Evolutionary conservation across 176 grass and related monocot genomes (phyloP), one percentile per base, ranked within the genome.

Genomic region (Stipa capillata): DNA sequence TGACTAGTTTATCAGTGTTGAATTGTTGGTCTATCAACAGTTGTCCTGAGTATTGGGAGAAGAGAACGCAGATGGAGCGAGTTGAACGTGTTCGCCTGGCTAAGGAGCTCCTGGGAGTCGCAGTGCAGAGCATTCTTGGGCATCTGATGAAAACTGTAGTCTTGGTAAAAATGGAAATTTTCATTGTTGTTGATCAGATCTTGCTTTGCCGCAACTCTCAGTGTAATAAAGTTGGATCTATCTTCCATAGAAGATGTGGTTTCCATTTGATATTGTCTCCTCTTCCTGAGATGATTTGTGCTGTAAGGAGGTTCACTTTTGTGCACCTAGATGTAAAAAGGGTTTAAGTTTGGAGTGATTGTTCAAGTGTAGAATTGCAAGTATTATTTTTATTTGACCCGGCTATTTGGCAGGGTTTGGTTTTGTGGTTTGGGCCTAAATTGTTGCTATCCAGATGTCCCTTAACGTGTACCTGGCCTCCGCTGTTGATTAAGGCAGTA

Each of bases 41-140:
- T 61, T 97, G 89, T 76, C 91, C 94, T 9, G 89, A 94, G 11
- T 91, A 92, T 18, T 97, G 91, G 94, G 74, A 92, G 77, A 72
- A 82, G 36, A 59, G 91, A n/a, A 59, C 75, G 43, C 57, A 78
- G 68, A 80, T 75, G 37, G 94, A 97, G 82, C 79, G 89, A 77
- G 77, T 88, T 4, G 85, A 97, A 35, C 89, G 87, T 27, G 75
- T 97, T 69, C 94, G 79, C 17, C 83, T 86, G 76, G 60, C 85
- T 25, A 94, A 97, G 80, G 89, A 94, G 62, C 91, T 94, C n/a
- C 17, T 94, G 94, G 94, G 76, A 92, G 15, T 76, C 82, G 8
- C 87, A 88, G 34, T 82, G 85, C 55, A 89, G 83, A 67, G 76
- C 79, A 64, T 94, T 97, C 62, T 74, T 97, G 79, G 91, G 91